Evolutionary conservation across 345 rosid species (phyloP), one percentile per base, ranked within the genome.

Genomic region (Luvunga scandens): DNA sequence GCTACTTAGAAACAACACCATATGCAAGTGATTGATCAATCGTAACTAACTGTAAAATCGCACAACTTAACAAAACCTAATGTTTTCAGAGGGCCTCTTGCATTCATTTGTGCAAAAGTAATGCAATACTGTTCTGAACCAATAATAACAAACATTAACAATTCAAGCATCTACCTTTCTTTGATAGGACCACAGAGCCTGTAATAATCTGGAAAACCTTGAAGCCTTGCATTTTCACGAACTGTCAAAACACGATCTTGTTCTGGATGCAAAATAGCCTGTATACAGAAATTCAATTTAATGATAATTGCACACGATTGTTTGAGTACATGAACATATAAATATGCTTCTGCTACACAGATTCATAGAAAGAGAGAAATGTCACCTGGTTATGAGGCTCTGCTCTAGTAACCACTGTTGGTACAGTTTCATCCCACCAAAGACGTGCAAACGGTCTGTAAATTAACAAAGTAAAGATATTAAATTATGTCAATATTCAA

Each of bases 401-500:
- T 0, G 92, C 91, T 72, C 96, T 73, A 1, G 97, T 91, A 6
- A 94, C 91, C 14, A 93, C 98, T 1, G 97, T 94, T 18, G 95
- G 84, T 7, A 93, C 97, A 2, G 88, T 94, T 67, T 91, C 95
- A 72, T 94, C 97, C 98, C 94, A 91, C 97, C 95, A 94, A 27
- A 91, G 79, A 27, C 97, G 94, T 59, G 85, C 98, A 66, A 94
- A 94, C 0, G 95, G 94, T 71, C 97, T 93, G 38, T 36, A 76
- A n/a, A n/a, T n/a, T 31, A 31, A 55, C 14, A 34, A 16, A 9
- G 19, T 19, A 31, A 70, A 9, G 1, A 45, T n/a, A 10, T 42
- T 24, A 6, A 6, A n/a, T n/a, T 65, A 12, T 21, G 66, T 34
- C 6, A 6, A 22, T 31, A 19, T 13, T 12, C 36, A 34, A 34